phyloP scores from a whole-genome alignment of 352 stramenopile genomes.

The Phytopythium boreale region DNA sequence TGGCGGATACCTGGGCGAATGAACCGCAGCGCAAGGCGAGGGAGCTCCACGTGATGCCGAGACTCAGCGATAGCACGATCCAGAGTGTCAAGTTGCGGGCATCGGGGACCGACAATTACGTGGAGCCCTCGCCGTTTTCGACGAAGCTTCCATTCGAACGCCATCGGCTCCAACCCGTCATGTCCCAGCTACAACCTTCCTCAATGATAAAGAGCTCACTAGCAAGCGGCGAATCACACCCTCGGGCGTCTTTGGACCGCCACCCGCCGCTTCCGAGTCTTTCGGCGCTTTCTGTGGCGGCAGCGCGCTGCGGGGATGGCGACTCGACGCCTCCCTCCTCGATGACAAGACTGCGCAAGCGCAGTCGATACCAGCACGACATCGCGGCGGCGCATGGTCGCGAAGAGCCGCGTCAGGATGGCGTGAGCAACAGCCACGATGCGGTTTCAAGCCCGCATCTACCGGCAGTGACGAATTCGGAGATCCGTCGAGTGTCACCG shows the following conservation, averaged over 20 bases:
- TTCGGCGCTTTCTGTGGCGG: neutral
- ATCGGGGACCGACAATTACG: neutral
- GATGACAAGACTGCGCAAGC: neutral
- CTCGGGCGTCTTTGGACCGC: neutral
- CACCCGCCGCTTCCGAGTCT: neutral
- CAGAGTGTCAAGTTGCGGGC: conserved; percentile 6
- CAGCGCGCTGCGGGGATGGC: neutral
- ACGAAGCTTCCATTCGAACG: neutral
- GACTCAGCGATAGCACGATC: neutral
- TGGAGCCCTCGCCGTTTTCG: neutral
- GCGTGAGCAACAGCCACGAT: neutral
- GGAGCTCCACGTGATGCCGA: neutral
- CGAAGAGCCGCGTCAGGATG: neutral
- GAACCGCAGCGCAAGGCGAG: neutral
- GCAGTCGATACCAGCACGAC: neutral
- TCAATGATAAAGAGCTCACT: no score
- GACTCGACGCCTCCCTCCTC: neutral
- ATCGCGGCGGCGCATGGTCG: neutral
- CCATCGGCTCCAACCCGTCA: neutral
- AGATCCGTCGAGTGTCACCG: neutral
- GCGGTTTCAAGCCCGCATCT: neutral
- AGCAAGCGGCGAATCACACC: neutral
- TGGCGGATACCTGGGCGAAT: neutral
- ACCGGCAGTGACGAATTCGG: neutral
- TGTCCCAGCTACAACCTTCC: neutral